phyloP scores from a whole-genome alignment of 208 protist genomes.

The Trichomonas tenax region DNA sequence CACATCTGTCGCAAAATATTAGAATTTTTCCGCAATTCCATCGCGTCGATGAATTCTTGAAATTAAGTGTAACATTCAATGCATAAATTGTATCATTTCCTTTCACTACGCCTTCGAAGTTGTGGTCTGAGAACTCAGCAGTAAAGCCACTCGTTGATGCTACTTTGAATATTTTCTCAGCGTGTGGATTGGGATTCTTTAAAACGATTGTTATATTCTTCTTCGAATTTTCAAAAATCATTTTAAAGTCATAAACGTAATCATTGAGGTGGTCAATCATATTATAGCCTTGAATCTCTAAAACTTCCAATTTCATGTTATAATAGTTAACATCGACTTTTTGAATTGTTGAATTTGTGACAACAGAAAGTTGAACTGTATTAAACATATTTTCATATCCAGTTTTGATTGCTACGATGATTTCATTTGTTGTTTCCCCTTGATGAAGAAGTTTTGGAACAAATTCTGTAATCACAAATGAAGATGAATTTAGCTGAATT shows the following conservation, averaged over 20 bases:
- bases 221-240: neutral
- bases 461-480: too few relatives aligned
- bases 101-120: neutral
- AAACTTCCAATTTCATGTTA: too few relatives aligned
- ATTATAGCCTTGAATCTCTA: too few relatives aligned
- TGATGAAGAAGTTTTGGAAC: too few relatives aligned
- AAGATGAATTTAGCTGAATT: too few relatives aligned
- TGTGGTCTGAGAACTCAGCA: neutral
- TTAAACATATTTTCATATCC: too few relatives aligned
- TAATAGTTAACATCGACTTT: too few relatives aligned
- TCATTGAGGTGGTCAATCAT: neutral
- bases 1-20: neutral
- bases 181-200: neutral
- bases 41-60: neutral
- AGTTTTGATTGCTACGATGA: too few relatives aligned
- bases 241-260: neutral
- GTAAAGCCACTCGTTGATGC: neutral
- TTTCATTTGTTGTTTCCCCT: too few relatives aligned
- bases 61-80: neutral
- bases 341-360: too few relatives aligned
- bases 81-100: neutral
- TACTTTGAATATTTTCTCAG: neutral
- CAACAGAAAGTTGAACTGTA: too few relatives aligned
- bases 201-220: neutral
- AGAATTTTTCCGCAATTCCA: neutral